Base-by-base conservation (phyloP, 1,284 basidiomycete genomes). In the Moesziomyces parantarcticus region DNA sequence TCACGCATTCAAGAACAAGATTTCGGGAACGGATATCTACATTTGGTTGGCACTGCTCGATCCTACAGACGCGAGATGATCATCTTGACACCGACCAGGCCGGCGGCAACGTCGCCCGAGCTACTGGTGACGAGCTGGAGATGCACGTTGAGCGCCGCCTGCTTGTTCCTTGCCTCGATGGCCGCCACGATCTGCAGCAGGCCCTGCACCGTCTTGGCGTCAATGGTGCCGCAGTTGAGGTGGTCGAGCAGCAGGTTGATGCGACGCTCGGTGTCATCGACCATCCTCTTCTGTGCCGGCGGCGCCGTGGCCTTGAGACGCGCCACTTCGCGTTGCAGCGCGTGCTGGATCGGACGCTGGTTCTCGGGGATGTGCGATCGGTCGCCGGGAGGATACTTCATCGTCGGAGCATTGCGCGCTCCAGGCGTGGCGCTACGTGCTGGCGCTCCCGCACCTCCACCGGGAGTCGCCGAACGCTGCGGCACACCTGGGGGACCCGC, bases 321-420 rank as follows among this genome's bases (percentile, higher is more conserved):
- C 23, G 53, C 50, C 14, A 81, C 52, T 45, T 77, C 78, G 40
- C 71, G 59, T 29, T 68, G 58, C 25, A 83, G 52, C 23, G 73
- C 51, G 48, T 89, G 87, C 77, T 88, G 92, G 52, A 92, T 89
- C 1, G 91, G 89, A 72, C 87, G 85, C 42, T 89, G 87, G 40
- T 87, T 85, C 10, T 90, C 89, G 5, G 94, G 91, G 61, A 98
- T 96, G 85, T 97, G 96, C 29, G 89, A 90, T 36, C 94, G 88
- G 84, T 98, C 95, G 59, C 95, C 95, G 43, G 90, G 87, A 93
- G 93, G 93, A 85, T 95, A 94, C 85, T 94, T 93, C 22, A 92
- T 78, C 45, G 85, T 84, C 9, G 84, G 75, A 10, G 70, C 70
- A 11, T 66, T 70, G 29, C 63, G 62, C 42, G 65, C 60, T 11